Conservation (phyloP, 306 rosid species). For the Trifolium pratense region DNA sequence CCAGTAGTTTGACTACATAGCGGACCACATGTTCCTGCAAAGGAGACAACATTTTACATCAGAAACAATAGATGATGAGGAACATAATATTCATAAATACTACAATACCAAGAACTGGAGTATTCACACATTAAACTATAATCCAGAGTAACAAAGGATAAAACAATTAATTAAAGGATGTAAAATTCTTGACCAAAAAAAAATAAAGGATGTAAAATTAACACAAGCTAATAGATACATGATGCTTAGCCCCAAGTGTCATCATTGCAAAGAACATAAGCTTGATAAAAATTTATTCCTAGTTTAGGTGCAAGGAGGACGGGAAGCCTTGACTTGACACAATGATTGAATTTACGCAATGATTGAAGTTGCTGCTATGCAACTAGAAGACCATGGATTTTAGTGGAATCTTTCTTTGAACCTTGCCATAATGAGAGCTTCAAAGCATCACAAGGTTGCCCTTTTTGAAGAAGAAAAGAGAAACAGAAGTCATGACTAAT, state of each 20-base stretch:
- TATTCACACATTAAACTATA: constrained; percentile 33
- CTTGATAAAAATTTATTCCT: constrained; percentile 7
- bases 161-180: constrained; percentile 23
- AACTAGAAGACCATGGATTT: constrained; percentile 6
- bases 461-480: not conserved
- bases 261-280: constrained; percentile 23
- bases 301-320: constrained; percentile 30
- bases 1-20: constrained; percentile 70
- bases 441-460: not conserved
- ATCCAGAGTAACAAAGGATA: constrained; percentile 24
- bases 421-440: not conserved
- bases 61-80: constrained; percentile 33
- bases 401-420: not conserved
- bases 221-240: constrained; percentile 28
- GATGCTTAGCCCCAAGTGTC: constrained; percentile 1
- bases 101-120: constrained; percentile 23
- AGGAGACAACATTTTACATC: constrained; percentile 29
- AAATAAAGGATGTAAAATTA: constrained; percentile 10
- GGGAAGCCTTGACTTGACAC: not conserved
- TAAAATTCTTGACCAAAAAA: no score
- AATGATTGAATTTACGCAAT: not conserved
- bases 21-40: constrained; percentile 80
- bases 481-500: constrained; percentile 18
- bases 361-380: not conserved
- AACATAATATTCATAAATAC: constrained; percentile 28